Base-by-base conservation (phyloP, 371 early-diverging fungal species). In the Zopfochytrium polystomum region DNA sequence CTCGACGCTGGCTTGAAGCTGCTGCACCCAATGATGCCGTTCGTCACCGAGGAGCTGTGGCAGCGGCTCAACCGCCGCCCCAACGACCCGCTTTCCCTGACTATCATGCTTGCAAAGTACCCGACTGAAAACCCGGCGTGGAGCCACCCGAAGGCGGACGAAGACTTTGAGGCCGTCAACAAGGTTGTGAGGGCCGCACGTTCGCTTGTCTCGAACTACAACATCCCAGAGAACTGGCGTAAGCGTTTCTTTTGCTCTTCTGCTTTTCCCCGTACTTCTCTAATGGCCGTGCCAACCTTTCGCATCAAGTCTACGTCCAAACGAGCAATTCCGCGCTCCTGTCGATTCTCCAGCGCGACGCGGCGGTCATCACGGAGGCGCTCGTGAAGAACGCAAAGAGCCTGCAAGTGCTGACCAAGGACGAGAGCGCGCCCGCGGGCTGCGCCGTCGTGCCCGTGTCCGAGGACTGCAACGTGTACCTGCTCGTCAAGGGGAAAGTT, bases 11-110 rank as follows among this genome's bases (percentile, higher is more conserved):
- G 92, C 20, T 78, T 99, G 64, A 88, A 85, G 73, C 79, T 99
- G 62, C 77, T 99, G 68, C 98, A 98, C 77, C 98, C 99, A 29
- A 92, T 98, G 82, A 96, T 98, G 95, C 99, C 99, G 11, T 99
- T 92, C 74, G 87, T 99, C 44, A 97, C 99, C 23, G 99, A 99
- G 80, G 99, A 99, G 78, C 80, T 99, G 63, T 99, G 86, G 83
- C 99, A 98, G 78, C 88, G 95, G 57, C 75, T 96, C 55, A 73
- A 62, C 7, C 54, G 78, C 6, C 59, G 76, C 11, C 52, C 58
- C 50, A 58, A 61, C 31, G 75, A 75, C 49, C 45, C 38, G 15
- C n/a, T 46, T 20, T 45, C 51, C 18, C 60, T 60, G 32, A 63
- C 76, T n/a, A 78, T 81, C 49, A 73, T 78, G 74, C 66, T 60